phyloP scores from a whole-genome alignment of 1,284 basidiomycete species.

The Fomes fomentarius region DNA sequence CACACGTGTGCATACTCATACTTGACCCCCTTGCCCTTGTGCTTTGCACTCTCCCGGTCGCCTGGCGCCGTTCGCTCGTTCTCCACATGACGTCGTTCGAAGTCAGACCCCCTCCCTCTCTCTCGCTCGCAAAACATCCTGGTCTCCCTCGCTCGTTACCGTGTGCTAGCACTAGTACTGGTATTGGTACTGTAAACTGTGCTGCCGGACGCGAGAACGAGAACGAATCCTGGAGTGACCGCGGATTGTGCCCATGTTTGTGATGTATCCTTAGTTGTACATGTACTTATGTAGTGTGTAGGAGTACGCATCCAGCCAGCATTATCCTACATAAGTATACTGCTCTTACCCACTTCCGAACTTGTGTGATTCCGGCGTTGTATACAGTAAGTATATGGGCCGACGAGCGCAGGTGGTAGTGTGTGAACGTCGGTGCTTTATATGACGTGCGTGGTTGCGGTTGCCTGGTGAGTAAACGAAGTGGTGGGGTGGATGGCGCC shows the following conservation, averaged over 20 bases:
- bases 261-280: conserved; percentile 26
- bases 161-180: too few relatives aligned
- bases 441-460: too few relatives aligned
- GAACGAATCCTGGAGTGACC: neutral
- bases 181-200: too few relatives aligned
- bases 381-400: too few relatives aligned
- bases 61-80: conserved; percentile 22
- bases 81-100: conserved; percentile 17
- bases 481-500: too few relatives aligned
- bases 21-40: neutral
- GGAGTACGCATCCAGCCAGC: conserved; percentile 11
- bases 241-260: conserved; percentile 1
- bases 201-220: too few relatives aligned
- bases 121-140: neutral
- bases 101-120: conserved; percentile 1
- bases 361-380: too few relatives aligned
- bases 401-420: too few relatives aligned
- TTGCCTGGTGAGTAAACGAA: too few relatives aligned
- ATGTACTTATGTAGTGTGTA: conserved; percentile 16
- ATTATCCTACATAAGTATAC: conserved; percentile 11
- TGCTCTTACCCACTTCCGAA: neutral
- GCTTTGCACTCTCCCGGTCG: neutral
- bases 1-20: neutral
- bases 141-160: neutral
- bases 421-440: too few relatives aligned